Evolutionary conservation across 805 yeast species (phyloP).

Genomic region (Yarrowia alimentaria): DNA sequence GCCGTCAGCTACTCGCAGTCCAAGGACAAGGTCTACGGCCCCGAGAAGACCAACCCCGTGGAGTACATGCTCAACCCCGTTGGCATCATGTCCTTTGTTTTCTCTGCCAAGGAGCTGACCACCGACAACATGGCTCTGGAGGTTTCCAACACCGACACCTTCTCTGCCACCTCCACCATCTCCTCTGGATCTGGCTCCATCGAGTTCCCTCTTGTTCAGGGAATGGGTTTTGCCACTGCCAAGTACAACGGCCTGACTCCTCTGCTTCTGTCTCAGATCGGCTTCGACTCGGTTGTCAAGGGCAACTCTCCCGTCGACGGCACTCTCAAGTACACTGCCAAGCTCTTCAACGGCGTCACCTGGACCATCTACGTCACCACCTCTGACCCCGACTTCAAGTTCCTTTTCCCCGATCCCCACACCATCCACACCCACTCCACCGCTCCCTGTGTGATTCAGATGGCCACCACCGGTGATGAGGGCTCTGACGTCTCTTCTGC

Average conservation of each 20-base stretch:
- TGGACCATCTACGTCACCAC: conserved; percentile 55
- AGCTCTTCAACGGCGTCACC: conserved; percentile 43
- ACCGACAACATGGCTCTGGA: conserved; percentile 29
- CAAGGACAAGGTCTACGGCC: conserved; percentile 66
- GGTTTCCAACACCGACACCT: conserved; percentile 47
- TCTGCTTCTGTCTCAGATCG: conserved; percentile 47
- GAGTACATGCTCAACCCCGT: conserved; percentile 52
- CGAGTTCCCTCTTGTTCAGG: conserved; percentile 67
- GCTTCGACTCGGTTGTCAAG: conserved; percentile 44
- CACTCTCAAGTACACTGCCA: conserved; percentile 44
- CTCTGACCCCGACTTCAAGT: conserved; percentile 31
- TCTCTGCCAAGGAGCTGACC: conserved; percentile 39
- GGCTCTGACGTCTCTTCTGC: conserved; percentile 40
- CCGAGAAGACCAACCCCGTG: conserved; percentile 48
- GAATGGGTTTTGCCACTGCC: conserved; percentile 78
- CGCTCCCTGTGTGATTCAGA: conserved; percentile 49
- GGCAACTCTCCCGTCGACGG: conserved; percentile 39
- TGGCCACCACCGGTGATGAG: conserved; percentile 45
- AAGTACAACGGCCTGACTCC: conserved; percentile 49
- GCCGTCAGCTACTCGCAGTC: conserved; percentile 64
- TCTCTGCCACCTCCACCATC: conserved; percentile 50
- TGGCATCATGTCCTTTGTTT: conserved; percentile 49
- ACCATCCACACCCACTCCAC: conserved; percentile 42
- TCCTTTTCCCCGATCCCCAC: conserved; percentile 42
- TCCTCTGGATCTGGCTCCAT: conserved; percentile 42